Base-by-base conservation (phyloP, 1,284 basidiomycete genomes). In the Mycena sp. region DNA sequence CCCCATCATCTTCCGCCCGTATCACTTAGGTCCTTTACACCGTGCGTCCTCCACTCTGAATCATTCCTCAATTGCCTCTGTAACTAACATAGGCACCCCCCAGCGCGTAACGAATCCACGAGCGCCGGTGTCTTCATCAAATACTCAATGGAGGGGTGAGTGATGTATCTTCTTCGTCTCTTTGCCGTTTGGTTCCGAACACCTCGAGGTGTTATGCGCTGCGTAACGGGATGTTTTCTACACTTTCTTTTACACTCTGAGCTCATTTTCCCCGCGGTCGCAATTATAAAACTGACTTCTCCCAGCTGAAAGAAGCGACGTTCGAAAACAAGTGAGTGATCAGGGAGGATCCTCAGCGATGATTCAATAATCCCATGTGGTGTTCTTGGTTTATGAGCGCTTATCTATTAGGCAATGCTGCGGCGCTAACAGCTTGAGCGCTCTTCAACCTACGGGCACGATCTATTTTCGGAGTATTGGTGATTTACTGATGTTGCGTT, bases 371-470 rank as follows among this genome's bases (percentile, higher is more conserved):
- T 35, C 29, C 48, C 14, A 9, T 35, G 48, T 49, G 23, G n/a
- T 49, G 48, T 49, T 21, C 48, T 49, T 35, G 48, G 48, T 12
- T 35, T 35, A 49, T 49, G 30, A 35, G 9, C 19, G n/a, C 30
- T 35, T 12, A 35, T 23, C 30, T 35, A 35, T 30, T 32, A 49
- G 21, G 30, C 30, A 29, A 49, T 49, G 48, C 28, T 48, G 45
- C 28, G 19, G 28, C 45, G 19, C 48, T 49, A 35, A 49, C 48
- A 37, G 48, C 48, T 49, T 49, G 48, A 49, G 48, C 48, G 6
- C 25, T 5, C 48, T 49, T 49, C 48, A 35, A 49, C 48, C 48
- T 37, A 37, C 29, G n/a, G 48, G 48, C 30, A 49, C 48, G 19
- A 30, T 49, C 48, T 49, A 16, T 19, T 49, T 49, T 23, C 29